phyloP scores from a whole-genome alignment of 1,139 yeast genomes.

The Candida sojae region DNA sequence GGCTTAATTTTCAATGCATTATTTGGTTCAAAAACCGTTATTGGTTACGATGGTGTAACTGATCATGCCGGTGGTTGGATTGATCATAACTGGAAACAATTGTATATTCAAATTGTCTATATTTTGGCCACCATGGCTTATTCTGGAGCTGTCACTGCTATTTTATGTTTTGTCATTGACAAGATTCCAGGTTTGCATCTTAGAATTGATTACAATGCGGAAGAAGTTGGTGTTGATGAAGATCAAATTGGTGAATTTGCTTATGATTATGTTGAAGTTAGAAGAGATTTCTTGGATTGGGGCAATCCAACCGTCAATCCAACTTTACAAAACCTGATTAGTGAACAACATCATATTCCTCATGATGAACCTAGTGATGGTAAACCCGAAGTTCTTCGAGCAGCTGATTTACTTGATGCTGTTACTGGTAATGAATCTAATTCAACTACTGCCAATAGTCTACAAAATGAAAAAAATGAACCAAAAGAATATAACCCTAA shows the following conservation, averaged over 20 bases:
- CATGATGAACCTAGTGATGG: constrained; percentile 1
- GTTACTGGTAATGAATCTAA: constrained; percentile 1
- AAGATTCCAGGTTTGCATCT: constrained; percentile 81
- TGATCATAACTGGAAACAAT: constrained; percentile 85
- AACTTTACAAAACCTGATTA: constrained; percentile 11
- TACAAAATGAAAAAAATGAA: constrained; percentile 4
- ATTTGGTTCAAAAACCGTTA: constrained; percentile 83
- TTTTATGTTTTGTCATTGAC: constrained; percentile 73
- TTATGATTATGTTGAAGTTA: constrained; percentile 93
- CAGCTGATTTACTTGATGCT: constrained; percentile 4
- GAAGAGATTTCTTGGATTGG: constrained; percentile 87
- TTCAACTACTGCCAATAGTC: constrained; percentile 1
- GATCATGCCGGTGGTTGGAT: constrained; percentile 92
- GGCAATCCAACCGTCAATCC: constrained; percentile 20
- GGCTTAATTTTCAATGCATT: constrained; percentile 87
- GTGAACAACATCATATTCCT: constrained; percentile 2
- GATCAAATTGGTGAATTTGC: constrained; percentile 99
- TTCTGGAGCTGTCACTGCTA: constrained; percentile 73
- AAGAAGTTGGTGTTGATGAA: constrained; percentile 89
- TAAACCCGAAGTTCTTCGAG: background rate
- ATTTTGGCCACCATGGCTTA: constrained; percentile 75
- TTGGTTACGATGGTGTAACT: constrained; percentile 85
- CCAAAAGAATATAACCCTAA: constrained; percentile 5
- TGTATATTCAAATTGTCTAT: constrained; percentile 87
- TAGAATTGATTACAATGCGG: constrained; percentile 82